Evolutionary conservation across 1,139 yeast species (phyloP).

Genomic region (Casaregolazyma suthepensis): DNA sequence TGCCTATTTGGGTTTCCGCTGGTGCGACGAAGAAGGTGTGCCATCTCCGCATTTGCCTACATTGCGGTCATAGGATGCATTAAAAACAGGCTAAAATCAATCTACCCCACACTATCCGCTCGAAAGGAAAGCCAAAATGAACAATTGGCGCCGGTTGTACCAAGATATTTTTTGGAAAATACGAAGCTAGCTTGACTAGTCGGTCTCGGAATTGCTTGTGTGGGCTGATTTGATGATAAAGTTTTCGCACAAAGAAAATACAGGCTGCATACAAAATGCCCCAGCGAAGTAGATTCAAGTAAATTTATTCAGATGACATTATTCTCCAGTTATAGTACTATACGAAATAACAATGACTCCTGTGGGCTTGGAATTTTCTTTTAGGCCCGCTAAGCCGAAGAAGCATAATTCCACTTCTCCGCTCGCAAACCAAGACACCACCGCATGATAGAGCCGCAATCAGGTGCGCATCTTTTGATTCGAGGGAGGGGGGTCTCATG

Average conservation of each 20-base stretch:
- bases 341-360: background rate
- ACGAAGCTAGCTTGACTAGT: background rate
- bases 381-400: background rate
- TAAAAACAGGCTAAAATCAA: background rate
- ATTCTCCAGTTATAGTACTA: background rate
- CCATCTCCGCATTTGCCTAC: background rate
- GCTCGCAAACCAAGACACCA: background rate
- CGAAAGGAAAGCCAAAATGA: background rate
- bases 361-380: background rate
- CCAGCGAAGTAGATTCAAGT: background rate
- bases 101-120: background rate
- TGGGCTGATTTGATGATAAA: background rate
- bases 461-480: background rate
- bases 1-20: background rate
- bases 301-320: background rate
- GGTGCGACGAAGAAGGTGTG: background rate
- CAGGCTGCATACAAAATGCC: background rate
- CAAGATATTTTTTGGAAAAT: background rate
- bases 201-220: background rate
- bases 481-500: background rate
- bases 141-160: background rate
- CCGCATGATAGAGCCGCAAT: background rate
- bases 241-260: background rate
- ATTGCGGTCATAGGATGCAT: background rate
- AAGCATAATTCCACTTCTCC: background rate